Evolutionary conservation across 108 stramenopile genomes (phyloP).

Genomic region (Cyclotella sp.): DNA sequence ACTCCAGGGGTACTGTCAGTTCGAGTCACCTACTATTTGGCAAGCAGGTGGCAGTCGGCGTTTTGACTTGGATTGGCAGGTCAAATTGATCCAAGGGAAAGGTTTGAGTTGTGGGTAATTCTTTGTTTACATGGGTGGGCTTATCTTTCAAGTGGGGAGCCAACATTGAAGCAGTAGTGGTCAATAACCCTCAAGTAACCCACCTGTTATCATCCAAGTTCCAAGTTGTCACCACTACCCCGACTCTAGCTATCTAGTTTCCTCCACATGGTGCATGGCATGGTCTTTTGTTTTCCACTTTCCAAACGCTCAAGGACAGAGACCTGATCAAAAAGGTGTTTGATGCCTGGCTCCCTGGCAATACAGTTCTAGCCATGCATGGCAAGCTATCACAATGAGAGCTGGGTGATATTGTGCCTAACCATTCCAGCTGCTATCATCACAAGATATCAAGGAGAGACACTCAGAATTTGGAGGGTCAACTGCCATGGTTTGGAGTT

Average conservation of each 20-base stretch:
- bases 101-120: slow-evolving; percentile 14
- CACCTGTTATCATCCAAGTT: neutral
- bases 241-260: neutral
- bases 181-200: slow-evolving; percentile 7
- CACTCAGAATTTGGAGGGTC: neutral
- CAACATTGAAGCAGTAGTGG: neutral
- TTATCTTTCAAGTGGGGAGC: neutral
- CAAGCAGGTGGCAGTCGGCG: neutral
- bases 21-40: neutral
- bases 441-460: neutral
- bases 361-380: neutral
- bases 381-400: neutral
- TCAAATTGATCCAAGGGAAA: neutral
- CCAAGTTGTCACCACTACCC: neutral
- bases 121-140: slow-evolving; percentile 9
- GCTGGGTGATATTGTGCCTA: neutral
- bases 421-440: neutral
- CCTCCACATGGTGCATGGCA: slow-evolving; percentile 14
- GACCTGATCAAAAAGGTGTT: neutral
- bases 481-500: neutral
- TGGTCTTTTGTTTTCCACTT: slow-evolving; percentile 3
- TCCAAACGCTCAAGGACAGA: neutral
- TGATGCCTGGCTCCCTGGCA: slow-evolving; percentile 1
- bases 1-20: neutral
- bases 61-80: neutral